These are phyloP conservation scores for Corrigiola litoralis DNA, from an alignment of 179 eudicot species.

Conservation along the genomic window DNA sequence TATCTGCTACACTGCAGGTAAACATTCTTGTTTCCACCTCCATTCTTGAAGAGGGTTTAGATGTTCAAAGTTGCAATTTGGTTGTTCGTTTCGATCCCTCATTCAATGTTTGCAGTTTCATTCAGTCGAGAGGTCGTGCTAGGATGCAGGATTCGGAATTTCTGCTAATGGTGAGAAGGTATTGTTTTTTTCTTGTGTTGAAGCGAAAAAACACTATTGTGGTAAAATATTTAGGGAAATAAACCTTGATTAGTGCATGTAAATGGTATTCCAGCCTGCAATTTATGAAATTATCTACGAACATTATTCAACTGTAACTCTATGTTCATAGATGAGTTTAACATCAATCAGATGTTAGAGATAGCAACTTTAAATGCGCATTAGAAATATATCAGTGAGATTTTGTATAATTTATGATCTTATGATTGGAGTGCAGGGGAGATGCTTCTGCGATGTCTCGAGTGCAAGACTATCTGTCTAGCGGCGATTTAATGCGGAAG, in stretches of 20 bases:
- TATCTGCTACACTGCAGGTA: conserved; percentile 39
- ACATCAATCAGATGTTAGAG: neutral
- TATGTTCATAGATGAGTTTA: neutral
- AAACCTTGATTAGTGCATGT: too few species aligned
- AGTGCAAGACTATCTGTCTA: conserved; percentile 45
- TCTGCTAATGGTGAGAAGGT: conserved; percentile 74
- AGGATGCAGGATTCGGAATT: conserved; percentile 76
- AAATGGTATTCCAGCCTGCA: too few species aligned
- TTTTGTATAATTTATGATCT: neutral
- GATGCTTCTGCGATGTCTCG: conserved; percentile 40
- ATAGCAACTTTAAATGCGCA: neutral
- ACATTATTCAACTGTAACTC: neutral
- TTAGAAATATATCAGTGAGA: neutral
- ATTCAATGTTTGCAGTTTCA: conserved; percentile 80
- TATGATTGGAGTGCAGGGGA: conserved; percentile 42
- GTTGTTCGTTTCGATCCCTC: conserved; percentile 87
- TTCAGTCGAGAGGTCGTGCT: conserved; percentile 99
- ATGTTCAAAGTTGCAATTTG: conserved; percentile 90
- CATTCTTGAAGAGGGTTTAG: conserved; percentile 90
- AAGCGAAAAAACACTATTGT: too few species aligned
- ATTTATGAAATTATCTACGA: neutral
- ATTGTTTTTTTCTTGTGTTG: neutral
- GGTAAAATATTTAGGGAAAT: too few species aligned
- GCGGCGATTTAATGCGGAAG: conserved; percentile 70
- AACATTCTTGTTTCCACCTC: conserved; percentile 85